These are phyloP conservation scores for Epichloe coenophiala DNA, from an alignment of 2,329 filamentous ascomycete species.

Conservation along the genomic window DNA sequence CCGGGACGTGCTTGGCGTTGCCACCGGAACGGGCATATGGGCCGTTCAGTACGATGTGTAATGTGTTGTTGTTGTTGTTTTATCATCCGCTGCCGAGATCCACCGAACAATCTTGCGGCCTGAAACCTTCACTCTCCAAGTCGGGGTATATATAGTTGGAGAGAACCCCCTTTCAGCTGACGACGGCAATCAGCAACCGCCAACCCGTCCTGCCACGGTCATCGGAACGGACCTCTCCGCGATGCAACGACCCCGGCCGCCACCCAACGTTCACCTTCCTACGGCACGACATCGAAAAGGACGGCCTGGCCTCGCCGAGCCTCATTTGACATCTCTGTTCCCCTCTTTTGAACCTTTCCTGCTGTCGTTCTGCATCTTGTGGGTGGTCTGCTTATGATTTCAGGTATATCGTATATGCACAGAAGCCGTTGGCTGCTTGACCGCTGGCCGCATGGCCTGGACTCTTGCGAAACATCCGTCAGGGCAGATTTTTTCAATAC, in stretches of 20 bases:
- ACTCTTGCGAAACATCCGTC: too few relatives aligned
- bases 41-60: constrained; percentile 29
- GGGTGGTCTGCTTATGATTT: background rate
- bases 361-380: background rate
- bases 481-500: too few relatives aligned
- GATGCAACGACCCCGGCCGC: background rate
- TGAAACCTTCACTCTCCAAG: too few relatives aligned
- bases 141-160: too few relatives aligned
- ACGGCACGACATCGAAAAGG: constrained; percentile 37
- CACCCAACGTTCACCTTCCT: constrained; percentile 40
- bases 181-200: constrained; percentile 19
- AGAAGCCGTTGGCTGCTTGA: background rate
- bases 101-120: too few relatives aligned
- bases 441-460: too few relatives aligned
- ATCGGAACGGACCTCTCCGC: constrained; percentile 26
- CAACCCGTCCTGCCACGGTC: constrained; percentile 25
- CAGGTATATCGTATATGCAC: constrained; percentile 1
- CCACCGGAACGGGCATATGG: constrained; percentile 39
- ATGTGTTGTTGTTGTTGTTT: background rate
- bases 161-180: too few relatives aligned
- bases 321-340: constrained; percentile 7
- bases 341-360: background rate
- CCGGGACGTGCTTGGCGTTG: constrained; percentile 32
- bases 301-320: constrained; percentile 34
- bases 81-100: too few relatives aligned